Evolutionary conservation across 1,139 yeast genomes (phyloP).

Genomic region (Sugiyamaella xylanicola): DNA sequence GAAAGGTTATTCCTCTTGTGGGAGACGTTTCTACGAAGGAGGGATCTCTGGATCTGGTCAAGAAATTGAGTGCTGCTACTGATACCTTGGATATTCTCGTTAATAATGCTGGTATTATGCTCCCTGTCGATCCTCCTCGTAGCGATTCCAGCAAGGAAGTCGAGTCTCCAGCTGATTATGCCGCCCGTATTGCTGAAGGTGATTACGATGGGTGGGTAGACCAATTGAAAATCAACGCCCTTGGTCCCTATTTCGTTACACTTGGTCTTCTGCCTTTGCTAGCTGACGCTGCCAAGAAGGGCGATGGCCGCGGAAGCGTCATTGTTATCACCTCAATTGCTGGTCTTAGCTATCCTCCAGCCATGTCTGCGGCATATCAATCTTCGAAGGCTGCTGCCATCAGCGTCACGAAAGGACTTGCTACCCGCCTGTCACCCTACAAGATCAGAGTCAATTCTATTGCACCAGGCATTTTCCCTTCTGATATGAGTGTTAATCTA

Average conservation of each 20-base stretch:
- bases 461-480: conserved; percentile 22
- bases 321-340: conserved; percentile 88
- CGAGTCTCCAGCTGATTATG: conserved; percentile 20
- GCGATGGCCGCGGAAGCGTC: conserved; percentile 45
- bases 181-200: conserved; percentile 22
- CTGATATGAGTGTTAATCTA: conserved; percentile 20
- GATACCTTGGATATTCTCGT: conserved; percentile 25
- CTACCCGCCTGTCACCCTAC: conserved; percentile 37
- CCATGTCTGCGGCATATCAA: conserved; percentile 78
- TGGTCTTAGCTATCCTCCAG: conserved; percentile 75
- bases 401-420: conserved; percentile 71
- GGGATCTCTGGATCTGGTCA: conserved; percentile 24
- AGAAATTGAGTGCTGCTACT: conserved; percentile 18
- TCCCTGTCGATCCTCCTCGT: conserved; percentile 11
- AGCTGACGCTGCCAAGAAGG: conserved; percentile 24
- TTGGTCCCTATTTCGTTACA: conserved; percentile 22
- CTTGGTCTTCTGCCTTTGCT: conserved; percentile 23
- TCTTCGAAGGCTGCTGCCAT: conserved; percentile 82
- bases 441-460: conserved; percentile 23
- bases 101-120: conserved; percentile 27
- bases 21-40: conserved; percentile 25
- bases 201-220: conserved; percentile 26
- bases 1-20: conserved; percentile 26
- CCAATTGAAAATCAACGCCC: conserved; percentile 18
- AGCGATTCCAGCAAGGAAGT: background rate